Evolutionary conservation across 805 yeast genomes (phyloP), one percentile per base, ranked within the genome.

Genomic region (Blastobotrys mokoenaii): DNA sequence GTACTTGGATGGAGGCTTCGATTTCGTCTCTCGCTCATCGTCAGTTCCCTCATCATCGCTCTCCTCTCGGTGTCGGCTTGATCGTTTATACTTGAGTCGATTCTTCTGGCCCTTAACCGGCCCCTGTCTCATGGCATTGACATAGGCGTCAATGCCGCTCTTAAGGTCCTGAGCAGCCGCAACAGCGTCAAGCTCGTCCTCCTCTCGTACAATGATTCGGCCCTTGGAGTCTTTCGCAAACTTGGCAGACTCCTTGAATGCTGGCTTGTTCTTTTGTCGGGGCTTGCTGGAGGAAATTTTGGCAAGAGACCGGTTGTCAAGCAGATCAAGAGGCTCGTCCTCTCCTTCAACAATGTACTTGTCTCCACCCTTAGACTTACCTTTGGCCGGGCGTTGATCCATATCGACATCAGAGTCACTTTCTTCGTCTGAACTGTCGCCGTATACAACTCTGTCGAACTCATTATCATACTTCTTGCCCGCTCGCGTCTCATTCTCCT

Each of bases 41-140:
- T 41, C 34, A 33, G 48, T 41, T 61, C 72, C 77, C 47, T 69
- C 79, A 36, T 73, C 79, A 49, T 73, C 81, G 40, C 70, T 76
- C 32, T 74, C 77, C 17, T 74, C 73, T 17, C 67, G 70, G 27
- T 73, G 73, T 41, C 71, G 70, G 44, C 72, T 70, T 41, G 78
- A 74, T 62, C 82, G 79, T 67, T 83, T 85, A 69, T 79, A 90
- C 67, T 88, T 90, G 73, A 90, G 76, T 68, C 79, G 87, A 65
- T 89, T 89, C 69, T 78, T 79, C 70, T 86, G 96, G 47, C 97
- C 96, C 65, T 96, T 82, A 2, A 88, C 79, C 27, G 97, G 97
- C 18, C 93, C 97, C 56, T 83, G 84, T 63, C 78, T 82, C 18
- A 93, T 87, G 5, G 98, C 98, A 51, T 88, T 96, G 53, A 88